phyloP scores from a whole-genome alignment of 345 rosid species.

The Melaleuca alternifolia region DNA sequence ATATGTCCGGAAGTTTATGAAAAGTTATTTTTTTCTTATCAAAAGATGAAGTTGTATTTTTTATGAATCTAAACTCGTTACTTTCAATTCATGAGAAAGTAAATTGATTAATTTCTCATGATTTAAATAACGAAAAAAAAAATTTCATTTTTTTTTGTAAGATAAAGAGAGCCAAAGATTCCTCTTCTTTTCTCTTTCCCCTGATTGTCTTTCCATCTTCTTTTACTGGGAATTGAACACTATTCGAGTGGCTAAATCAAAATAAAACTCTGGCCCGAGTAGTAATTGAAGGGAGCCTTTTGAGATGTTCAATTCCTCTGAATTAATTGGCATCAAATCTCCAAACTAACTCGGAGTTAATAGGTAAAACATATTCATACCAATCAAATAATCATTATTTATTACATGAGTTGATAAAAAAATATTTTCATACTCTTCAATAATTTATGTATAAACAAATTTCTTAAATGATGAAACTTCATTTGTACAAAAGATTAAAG shows the following conservation, averaged over 20 bases:
- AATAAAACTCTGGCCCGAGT: background rate
- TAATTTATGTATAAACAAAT: accelerated
- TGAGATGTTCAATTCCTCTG: background rate
- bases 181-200: background rate
- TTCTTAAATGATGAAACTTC: background rate
- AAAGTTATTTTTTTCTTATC: background rate
- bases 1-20: background rate
- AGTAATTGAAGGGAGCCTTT: background rate
- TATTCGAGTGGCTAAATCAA: background rate
- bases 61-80: background rate
- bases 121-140: background rate
- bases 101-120: accelerated
- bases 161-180: no score
- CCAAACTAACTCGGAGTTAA: background rate
- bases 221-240: background rate
- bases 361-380: background rate
- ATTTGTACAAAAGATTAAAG: background rate
- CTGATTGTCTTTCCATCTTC: background rate
- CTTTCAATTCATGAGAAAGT: background rate
- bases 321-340: background rate
- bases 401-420: accelerated
- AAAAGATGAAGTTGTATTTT: background rate
- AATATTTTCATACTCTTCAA: background rate
- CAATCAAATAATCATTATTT: background rate
- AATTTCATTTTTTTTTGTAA: background rate